These are phyloP conservation scores for Fusarium coicis DNA, from an alignment of 2,329 filamentous ascomycete species.

Conservation along the genomic window DNA sequence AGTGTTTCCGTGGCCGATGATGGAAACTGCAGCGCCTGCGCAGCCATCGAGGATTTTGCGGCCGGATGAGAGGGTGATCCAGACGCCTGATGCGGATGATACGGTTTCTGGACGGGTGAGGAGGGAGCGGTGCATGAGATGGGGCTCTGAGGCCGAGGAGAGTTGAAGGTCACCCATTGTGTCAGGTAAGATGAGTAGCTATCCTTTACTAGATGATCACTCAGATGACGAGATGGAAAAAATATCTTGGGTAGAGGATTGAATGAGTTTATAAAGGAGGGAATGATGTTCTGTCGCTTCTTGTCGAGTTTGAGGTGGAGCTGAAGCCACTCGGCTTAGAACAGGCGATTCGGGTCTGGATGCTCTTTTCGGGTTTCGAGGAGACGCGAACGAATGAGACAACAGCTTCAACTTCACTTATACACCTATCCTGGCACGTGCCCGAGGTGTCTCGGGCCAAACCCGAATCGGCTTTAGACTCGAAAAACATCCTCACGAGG, in stretches of 20 bases:
- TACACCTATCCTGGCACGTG: background rate
- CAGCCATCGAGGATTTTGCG: conserved; percentile 73
- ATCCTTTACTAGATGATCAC: fast-evolving
- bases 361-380: conserved; percentile 6
- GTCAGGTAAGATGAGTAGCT: fast-evolving
- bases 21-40: conserved; percentile 69
- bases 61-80: conserved; percentile 50
- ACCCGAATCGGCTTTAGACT: conserved; percentile 31
- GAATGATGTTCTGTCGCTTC: background rate
- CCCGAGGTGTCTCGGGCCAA: background rate
- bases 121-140: conserved; percentile 51
- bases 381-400: background rate
- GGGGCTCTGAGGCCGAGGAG: conserved; percentile 15
- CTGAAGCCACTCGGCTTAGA: conserved; percentile 12
- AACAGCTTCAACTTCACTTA: no score
- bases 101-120: conserved; percentile 48
- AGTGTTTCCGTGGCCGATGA: conserved; percentile 72
- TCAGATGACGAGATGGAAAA: fast-evolving
- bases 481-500: background rate
- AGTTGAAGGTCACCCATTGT: conserved; percentile 7
- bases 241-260: fast-evolving
- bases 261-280: fast-evolving
- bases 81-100: conserved; percentile 54
- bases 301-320: background rate
- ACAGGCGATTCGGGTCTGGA: conserved; percentile 1